phyloP scores from a whole-genome alignment of 257 asterid species.

The Plantago major region DNA sequence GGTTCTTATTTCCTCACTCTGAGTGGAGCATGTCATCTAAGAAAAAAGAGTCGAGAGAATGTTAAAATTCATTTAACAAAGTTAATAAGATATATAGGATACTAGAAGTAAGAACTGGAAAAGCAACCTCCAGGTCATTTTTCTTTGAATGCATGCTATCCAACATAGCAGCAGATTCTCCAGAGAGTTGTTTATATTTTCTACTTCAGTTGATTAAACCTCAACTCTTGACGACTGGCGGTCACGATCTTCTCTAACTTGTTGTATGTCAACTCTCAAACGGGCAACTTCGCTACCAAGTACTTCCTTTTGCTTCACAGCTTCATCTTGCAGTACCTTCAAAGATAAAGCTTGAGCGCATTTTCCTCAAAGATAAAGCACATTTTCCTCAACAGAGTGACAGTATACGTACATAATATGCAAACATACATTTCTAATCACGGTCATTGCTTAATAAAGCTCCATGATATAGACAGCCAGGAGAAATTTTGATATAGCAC shows the following conservation, averaged over 20 bases:
- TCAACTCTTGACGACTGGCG: conserved; percentile 53
- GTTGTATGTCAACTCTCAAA: conserved; percentile 68
- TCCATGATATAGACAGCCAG: too few relatives aligned
- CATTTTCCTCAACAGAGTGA: too few relatives aligned
- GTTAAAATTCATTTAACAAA: conserved; percentile 1
- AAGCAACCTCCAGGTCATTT: conserved; percentile 63
- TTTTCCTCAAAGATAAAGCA: background rate
- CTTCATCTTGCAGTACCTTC: conserved; percentile 74
- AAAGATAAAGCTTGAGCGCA: conserved; percentile 15
- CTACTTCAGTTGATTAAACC: conserved; percentile 48
- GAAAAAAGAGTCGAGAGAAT: background rate
- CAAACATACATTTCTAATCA: too few relatives aligned
- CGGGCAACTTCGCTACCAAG: conserved; percentile 61
- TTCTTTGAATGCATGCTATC: conserved; percentile 45
- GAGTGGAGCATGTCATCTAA: conserved; percentile 65
- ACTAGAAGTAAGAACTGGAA: background rate
- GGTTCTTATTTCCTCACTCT: conserved; percentile 59
- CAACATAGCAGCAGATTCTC: conserved; percentile 47
- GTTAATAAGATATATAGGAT: background rate
- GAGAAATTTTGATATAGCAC: too few relatives aligned
- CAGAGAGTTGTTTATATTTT: conserved; percentile 52
- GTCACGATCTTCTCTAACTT: conserved; percentile 83
- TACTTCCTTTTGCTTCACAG: conserved; percentile 65
- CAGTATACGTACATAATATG: too few relatives aligned
- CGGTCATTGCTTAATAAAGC: too few relatives aligned